A percentile compares a stretch with the other conserved stretches of the same genome.
These are phyloP conservation scores for Lactarius vividus DNA, from an alignment of 768 basidiomycete species.

Conservation along the genomic window DNA sequence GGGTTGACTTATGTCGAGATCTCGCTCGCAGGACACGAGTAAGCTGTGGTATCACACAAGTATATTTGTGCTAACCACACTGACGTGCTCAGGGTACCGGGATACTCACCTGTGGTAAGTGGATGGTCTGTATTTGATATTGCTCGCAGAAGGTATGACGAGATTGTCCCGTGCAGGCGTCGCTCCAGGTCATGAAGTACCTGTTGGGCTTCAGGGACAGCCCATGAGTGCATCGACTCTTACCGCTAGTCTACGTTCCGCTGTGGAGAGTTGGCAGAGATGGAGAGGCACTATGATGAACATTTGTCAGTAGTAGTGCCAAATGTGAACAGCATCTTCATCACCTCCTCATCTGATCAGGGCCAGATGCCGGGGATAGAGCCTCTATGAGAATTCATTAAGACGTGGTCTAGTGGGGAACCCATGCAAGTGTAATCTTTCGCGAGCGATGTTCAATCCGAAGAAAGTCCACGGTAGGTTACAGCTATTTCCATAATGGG, in stretches of 20 bases:
- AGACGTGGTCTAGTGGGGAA: no score
- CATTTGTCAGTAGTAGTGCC: not conserved
- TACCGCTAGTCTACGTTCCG: not conserved
- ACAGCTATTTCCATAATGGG: no score
- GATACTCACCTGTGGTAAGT: conserved; percentile 60
- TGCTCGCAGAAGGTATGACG: not conserved
- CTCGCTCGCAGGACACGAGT: conserved; percentile 70
- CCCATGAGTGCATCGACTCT: no score
- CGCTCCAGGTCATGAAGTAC: conserved; percentile 67
- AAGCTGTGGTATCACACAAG: conserved; percentile 29
- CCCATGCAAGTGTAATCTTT: no score
- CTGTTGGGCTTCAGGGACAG: conserved; percentile 59
- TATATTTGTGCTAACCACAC: not conserved
- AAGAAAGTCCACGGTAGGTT: no score
- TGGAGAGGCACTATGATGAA: not conserved
- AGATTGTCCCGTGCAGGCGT: conserved; percentile 42
- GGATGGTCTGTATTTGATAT: not conserved
- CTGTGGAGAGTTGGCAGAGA: no score
- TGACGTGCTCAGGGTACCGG: conserved; percentile 50
- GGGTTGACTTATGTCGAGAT: conserved; percentile 68
- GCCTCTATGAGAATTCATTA: no score
- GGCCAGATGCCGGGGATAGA: no score
- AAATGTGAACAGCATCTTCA: no score
- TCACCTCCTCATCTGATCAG: no score
- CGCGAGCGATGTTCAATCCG: no score